Evolutionary conservation across 129 eudicot genomes (phyloP).

Genomic region (Daucus carota): DNA sequence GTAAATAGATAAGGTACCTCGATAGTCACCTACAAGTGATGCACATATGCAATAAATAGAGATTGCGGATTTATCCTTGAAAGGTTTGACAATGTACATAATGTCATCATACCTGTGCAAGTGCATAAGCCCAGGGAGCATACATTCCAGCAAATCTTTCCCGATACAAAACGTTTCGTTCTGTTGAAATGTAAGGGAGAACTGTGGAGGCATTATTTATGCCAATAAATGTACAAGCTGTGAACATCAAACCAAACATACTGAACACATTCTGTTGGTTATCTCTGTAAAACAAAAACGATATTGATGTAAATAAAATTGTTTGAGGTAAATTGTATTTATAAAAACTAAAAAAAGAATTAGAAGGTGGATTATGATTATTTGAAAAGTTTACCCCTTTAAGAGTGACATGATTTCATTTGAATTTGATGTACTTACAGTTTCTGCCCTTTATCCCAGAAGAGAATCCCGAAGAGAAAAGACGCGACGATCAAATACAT

Average conservation of each 20-base stretch:
- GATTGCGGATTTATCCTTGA: neutral
- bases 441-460: conserved; percentile 22
- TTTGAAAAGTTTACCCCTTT: no score
- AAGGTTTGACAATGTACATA: neutral
- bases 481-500: conserved; percentile 4
- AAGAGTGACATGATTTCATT: neutral
- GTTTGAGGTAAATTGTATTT: no score
- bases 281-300: conserved; percentile 7
- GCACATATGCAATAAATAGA: neutral
- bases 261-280: conserved; percentile 18
- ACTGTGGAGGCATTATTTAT: conserved; percentile 15
- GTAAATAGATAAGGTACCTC: conserved; percentile 23
- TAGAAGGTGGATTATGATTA: no score
- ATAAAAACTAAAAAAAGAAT: neutral
- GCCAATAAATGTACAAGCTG: conserved; percentile 18
- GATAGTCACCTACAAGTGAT: conserved; percentile 15
- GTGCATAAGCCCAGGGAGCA: conserved; percentile 21
- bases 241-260: conserved; percentile 22
- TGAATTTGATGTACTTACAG: conserved; percentile 7
- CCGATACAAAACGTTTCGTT: conserved; percentile 17
- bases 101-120: conserved; percentile 20
- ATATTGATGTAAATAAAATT: neutral
- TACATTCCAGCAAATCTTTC: conserved; percentile 30
- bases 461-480: conserved; percentile 17
- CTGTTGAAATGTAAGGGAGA: conserved; percentile 15